Evolutionary conservation across 129 eudicot genomes (phyloP), one percentile per base, ranked within the genome.

Genomic region (Pulicaria dysenterica): DNA sequence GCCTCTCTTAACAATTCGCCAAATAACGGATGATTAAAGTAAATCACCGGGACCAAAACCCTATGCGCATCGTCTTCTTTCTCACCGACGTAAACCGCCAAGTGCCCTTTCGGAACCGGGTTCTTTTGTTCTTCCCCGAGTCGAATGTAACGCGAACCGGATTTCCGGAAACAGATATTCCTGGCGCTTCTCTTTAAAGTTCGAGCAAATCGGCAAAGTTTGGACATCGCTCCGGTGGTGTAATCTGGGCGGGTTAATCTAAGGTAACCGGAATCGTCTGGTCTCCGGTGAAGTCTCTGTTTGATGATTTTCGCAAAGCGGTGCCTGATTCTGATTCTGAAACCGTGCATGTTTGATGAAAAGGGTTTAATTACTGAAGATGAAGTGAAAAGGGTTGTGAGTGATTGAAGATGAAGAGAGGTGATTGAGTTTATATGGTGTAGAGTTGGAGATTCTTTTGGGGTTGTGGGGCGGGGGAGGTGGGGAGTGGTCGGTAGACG

Each of bases 21-120:
- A 76, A 91, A 91, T 49, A 91, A 64, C 3, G 97, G 97, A 67
- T 88, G 97, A 64, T 88, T 88, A 39, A 88, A 78, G 64, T 84
- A 84, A 11, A 91, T 69, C 54, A 91, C 87, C 40, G 96, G 97
- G 69, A 91, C 89, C 66, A 91, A 62, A 38, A 86, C 88, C 70
- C 95, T 80, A 48, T 67, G 77, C 16, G 83, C 67, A 55, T 81
- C 87, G 9, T 67, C 86, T 19, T 86, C 85, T 63, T 79, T 61
- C n/a, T 88, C 90, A 4, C 88, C 95, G 5, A 91, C 92, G 66
- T 91, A 88, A 12, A 91, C 88, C 9, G 90, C 92, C 83, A 91
- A 78, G 38, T 91, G 90, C 31, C 97, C 97, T 70, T 86, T 91
- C 7, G 92, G 96, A 6, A 84, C 81, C 56, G 61, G 39, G 37